Evolutionary conservation across 148 eudicot genomes (phyloP), one percentile per base, ranked within the genome.

Genomic region (Heliamphora exappendiculata): DNA sequence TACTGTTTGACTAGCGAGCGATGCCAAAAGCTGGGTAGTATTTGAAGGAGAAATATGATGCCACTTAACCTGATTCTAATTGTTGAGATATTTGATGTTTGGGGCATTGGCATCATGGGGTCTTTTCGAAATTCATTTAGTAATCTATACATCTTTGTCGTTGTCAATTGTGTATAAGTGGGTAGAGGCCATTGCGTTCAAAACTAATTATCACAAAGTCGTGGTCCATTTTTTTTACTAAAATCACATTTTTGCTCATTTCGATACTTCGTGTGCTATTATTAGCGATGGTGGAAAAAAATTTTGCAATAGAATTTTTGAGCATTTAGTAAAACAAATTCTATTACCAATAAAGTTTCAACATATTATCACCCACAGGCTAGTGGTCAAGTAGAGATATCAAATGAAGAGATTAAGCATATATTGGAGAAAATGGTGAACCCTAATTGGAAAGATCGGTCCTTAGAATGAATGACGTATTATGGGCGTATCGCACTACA

Each of bases 401-500:
- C 73, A 0, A 70, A 70, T 24, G 31, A 17, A 7, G 54, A n/a
- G 4, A 47, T 70, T 7, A 70, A 70, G 7, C 17, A 13, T 1
- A 44, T 70, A 12, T n/a, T 70, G 8, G 64, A 70, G 54, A 54
- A 73, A 51, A 73, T 16, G 1, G 58, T 66, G 0, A n/a, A 50
- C 22, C 2, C 17, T 0, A 53, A 26, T 4, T 5, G 74, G 9
- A 73, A 79, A 24, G 78, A 79, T 74, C 74, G 78, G 68, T 24
- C 68, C 0, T 2, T 26, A 67, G 70, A 13, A 33, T 79, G 3
- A 41, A 39, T 53, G 68, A 74, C 17, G 41, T 33, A 10, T 31
- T 79, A 3, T 73, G 62, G 77, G 81, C 66, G 0, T 74, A 78
- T 33, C 22, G 57, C 20, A 79, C 81, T 2, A 12, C 72, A 34